Conservation (phyloP, 2,329 filamentous ascomycete genomes). For the Annulohypoxylon truncatum region DNA sequence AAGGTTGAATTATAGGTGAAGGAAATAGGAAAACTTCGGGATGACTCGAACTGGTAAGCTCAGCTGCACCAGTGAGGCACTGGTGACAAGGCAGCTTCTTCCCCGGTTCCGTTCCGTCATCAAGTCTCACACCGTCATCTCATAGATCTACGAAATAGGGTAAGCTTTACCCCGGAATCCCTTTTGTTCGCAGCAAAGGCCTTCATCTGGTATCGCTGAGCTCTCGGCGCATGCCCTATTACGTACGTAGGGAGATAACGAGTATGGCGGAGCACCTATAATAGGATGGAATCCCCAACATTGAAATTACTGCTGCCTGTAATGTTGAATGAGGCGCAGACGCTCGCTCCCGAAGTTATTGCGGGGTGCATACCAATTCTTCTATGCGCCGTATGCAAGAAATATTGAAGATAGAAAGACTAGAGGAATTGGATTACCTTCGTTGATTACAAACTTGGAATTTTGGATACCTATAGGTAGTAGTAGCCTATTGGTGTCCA, state of each 20-base stretch:
- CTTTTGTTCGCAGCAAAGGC: slow-evolving; percentile 7
- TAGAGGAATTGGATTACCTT: background rate
- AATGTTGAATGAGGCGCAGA: slow-evolving; percentile 31
- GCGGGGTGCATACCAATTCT: slow-evolving; percentile 29
- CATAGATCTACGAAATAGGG: background rate
- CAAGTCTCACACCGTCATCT: background rate
- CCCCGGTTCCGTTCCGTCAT: slow-evolving; percentile 18
- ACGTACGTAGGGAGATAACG: slow-evolving; percentile 13
- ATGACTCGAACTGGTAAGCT: slow-evolving; percentile 10
- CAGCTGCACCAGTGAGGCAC: slow-evolving; percentile 33
- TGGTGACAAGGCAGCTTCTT: slow-evolving; percentile 25
- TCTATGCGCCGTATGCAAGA: background rate
- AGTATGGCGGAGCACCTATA: slow-evolving; percentile 23
- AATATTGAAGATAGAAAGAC: background rate
- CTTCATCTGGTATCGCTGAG: background rate
- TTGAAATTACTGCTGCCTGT: slow-evolving; percentile 7
- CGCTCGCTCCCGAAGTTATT: slow-evolving; percentile 6
- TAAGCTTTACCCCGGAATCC: slow-evolving; percentile 1
- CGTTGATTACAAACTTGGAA: background rate
- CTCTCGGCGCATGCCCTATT: slow-evolving; percentile 2
- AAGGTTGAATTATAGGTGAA: slow-evolving; percentile 31
- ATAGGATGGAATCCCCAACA: background rate
- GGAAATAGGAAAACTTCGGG: background rate
- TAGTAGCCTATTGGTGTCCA: background rate
- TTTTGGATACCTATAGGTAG: background rate